Conservation (phyloP, 306 rosid genomes). For the Inga leiocalycina region DNA sequence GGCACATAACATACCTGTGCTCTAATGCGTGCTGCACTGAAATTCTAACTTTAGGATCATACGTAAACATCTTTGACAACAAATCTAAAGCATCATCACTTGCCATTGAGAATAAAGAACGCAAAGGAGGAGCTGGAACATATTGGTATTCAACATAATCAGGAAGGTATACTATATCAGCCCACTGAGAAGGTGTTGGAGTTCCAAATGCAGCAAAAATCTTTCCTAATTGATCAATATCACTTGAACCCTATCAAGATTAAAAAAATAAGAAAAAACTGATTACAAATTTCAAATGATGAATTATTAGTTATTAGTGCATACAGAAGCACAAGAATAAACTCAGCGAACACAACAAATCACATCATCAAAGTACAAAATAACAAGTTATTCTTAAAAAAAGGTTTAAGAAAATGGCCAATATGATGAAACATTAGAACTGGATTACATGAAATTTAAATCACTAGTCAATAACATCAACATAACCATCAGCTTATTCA, state of each 20-base stretch:
- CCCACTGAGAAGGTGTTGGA: conserved; percentile 91
- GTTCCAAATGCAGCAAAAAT: conserved; percentile 94
- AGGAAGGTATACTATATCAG: conserved; percentile 86
- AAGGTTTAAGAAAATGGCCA: background rate
- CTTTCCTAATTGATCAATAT: conserved; percentile 96
- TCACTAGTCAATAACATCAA: conserved; percentile 5
- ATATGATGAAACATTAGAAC: conserved; percentile 3
- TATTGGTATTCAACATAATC: conserved; percentile 96
- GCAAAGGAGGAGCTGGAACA: conserved; percentile 83
- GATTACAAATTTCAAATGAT: conserved; percentile 24
- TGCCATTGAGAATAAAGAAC: conserved; percentile 84
- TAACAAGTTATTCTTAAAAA: background rate
- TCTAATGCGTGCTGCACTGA: conserved; percentile 91
- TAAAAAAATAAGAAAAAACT: background rate
- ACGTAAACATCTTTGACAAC: conserved; percentile 89
- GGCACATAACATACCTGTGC: conserved; percentile 68
- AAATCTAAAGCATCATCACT: conserved; percentile 92
- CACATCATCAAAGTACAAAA: background rate
- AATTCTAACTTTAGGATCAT: conserved; percentile 90
- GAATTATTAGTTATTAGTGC: background rate
- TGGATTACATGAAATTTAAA: conserved; percentile 22
- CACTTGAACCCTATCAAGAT: conserved; percentile 83
- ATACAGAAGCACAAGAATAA: conserved; percentile 22
- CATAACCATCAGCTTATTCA: conserved; percentile 23
- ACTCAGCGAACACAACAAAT: conserved; percentile 15